Percentiles rank a stretch among this genome's conserved stretches.
Conservation (phyloP, 768 basidiomycete genomes). For the Tylopilus rubrobrunneus region DNA sequence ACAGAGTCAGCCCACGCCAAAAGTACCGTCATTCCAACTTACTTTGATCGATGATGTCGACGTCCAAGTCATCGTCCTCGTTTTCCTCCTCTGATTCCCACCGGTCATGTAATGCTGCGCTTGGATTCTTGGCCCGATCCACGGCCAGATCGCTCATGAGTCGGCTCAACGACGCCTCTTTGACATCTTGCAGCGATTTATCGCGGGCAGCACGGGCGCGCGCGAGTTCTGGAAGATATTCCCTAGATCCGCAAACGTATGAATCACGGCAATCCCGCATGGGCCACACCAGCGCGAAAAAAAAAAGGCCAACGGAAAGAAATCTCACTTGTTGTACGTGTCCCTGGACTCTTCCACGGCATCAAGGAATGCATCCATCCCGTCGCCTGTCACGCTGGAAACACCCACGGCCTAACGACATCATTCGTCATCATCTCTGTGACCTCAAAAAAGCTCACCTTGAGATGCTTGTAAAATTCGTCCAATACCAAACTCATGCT, state of each 20-base stretch:
- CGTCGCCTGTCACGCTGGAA: conserved; percentile 93
- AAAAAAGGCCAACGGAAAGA: neutral
- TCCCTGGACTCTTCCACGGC: conserved; percentile 84
- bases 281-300: neutral
- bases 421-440: neutral
- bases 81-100: conserved; percentile 62
- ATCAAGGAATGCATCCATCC: conserved; percentile 86
- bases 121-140: conserved; percentile 64
- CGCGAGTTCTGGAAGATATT: conserved; percentile 88
- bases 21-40: conserved; percentile 28
- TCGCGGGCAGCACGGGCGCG: conserved; percentile 64
- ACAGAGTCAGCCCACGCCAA: conserved; percentile 6
- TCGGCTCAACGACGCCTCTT: conserved; percentile 72
- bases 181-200: conserved; percentile 57
- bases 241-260: conserved; percentile 43
- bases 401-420: conserved; percentile 82
- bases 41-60: conserved; percentile 72
- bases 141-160: conserved; percentile 78
- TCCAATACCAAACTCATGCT: conserved; percentile 98
- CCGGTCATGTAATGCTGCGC: conserved; percentile 48
- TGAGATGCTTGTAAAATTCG: conserved; percentile 96
- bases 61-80: conserved; percentile 46
- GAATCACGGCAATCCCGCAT: conserved; percentile 3
- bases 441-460: conserved; percentile 42
- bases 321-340: conserved; percentile 81